Base-by-base conservation (phyloP, 345 rosid species). In the Reutealis trisperma region DNA sequence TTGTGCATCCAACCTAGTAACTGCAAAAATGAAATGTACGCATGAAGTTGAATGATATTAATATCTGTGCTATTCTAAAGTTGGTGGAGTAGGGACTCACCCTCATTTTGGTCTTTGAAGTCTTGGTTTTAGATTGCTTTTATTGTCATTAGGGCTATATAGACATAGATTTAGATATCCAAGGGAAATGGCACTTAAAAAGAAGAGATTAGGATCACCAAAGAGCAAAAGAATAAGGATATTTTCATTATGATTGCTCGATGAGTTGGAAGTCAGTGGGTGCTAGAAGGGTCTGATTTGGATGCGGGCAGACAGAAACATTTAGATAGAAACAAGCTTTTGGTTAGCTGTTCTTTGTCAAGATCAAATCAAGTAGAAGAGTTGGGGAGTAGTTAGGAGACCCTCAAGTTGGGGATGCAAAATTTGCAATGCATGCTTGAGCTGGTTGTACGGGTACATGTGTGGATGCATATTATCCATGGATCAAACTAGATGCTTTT, bases 1-100 rank as follows among this genome's bases (percentile, higher is more conserved):
- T 85, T 87, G 82, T 86, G 91, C 96, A 89, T 87, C 98, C 97
- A 92, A 64, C 88, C 93, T 79, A 88, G 83, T 79, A 92, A 77
- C 97, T 92, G 98, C 89, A 73, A 86, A 81, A 84, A 81, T 78
- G 69, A 78, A 75, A 77, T 74, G 68, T 65, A 76, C 59, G 72
- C 83, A 79, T 65, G 78, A 70, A 75, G 51, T 83, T 83, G 64
- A 67, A 84, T 60, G 72, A 86, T 73, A 63, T n/a, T 60, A 49
- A 74, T 55, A 21, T 42, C 30, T 32, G 25, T 72, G 71, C 61
- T 69, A 80, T 68, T 59, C 45, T 75, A 27, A 72, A 76, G 58
- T 81, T 27, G 62, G 81, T 73, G 70, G 63, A 77, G 66, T 44
- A 25, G 61, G 79, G 66, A 73, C 88, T 71, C 81, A 91, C 98